These are phyloP conservation scores for Boletus speciosus DNA, from an alignment of 768 basidiomycete genomes.

Conservation along the genomic window DNA sequence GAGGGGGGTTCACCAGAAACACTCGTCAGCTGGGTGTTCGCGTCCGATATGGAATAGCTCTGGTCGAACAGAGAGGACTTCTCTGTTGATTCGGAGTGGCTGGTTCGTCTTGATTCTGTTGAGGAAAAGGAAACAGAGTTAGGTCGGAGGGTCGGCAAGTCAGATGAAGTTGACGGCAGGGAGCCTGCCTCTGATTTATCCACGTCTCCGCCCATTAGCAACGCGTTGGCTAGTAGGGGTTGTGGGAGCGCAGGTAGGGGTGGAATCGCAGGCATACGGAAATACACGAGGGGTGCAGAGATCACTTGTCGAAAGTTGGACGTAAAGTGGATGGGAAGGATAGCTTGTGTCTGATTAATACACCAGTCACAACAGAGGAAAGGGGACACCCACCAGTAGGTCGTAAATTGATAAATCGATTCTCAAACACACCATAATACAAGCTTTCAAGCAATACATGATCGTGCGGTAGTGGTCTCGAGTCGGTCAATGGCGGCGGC, in stretches of 20 bases:
- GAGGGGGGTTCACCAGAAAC: constrained; percentile 21
- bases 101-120: constrained; percentile 35
- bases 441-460: constrained; percentile 69
- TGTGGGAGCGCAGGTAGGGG: constrained; percentile 50
- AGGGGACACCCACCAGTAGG: constrained; percentile 53
- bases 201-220: constrained; percentile 21
- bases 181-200: constrained; percentile 23
- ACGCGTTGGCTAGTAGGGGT: constrained; percentile 25
- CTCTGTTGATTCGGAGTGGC: constrained; percentile 32
- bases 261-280: constrained; percentile 68
- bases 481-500: constrained; percentile 30
- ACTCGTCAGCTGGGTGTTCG: constrained; percentile 20
- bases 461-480: constrained; percentile 49
- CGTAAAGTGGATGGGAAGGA: constrained; percentile 66
- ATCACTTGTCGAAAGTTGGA: constrained; percentile 67
- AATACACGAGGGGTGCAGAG: constrained; percentile 56
- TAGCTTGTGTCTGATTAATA: constrained; percentile 39
- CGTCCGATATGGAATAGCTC: constrained; percentile 28
- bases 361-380: background rate
- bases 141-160: constrained; percentile 31
- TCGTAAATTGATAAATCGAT: constrained; percentile 66
- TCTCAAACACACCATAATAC: constrained; percentile 62
- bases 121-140: constrained; percentile 55
- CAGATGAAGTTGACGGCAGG: constrained; percentile 14
- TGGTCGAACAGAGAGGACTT: constrained; percentile 30